Base-by-base conservation (phyloP, 164 flowering plant genomes). In the Chloranthus sessilifolius region DNA sequence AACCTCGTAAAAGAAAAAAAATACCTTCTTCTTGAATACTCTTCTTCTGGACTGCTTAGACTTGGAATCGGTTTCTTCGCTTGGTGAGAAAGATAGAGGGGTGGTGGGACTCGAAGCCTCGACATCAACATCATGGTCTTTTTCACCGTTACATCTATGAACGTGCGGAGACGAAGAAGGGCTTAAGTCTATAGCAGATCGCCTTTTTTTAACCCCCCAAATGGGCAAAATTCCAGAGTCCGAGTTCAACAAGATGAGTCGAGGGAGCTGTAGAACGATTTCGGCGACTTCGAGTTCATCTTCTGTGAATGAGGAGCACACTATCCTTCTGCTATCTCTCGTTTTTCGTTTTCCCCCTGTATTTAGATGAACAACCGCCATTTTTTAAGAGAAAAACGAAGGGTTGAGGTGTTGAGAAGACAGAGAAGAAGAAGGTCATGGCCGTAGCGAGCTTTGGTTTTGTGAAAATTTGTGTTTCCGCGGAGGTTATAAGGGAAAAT, bases 41-140 rank as follows among this genome's bases (percentile, higher is more conserved):
- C 50, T 68, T 43, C 40, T 63, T 29, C 42, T 50, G 11, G 52
- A 47, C 16, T 5, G 47, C 36, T 55, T 64, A 23, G 48, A 69
- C n/a, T 77, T 78, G 17, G 78, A 65, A 46, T 81, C 60, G 4
- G 19, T 9, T 2, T 27, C 25, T 2, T 56, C 81, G 36, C 70
- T 70, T 4, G 71, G 74, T 12, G 67, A 54, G 60, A 72, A 75
- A 2, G 70, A 70, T 8, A 78, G 71, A 17, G 81, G 83, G 14
- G 78, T 66, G 0, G 62, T 64, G n/a, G 85, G 82, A 24, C 82
- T 74, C 0, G 68, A 14, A 26, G 53, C 65, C 40, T 62, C 60
- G 3, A 26, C 56, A 26, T 63, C 63, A n/a, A 8, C 0, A 7
- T n/a, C n/a, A n/a, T 5, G 14, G 28, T 52, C 28, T 15, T 43